Base-by-base conservation (phyloP, 257 asterid genomes). In the Jasminum sambac region DNA sequence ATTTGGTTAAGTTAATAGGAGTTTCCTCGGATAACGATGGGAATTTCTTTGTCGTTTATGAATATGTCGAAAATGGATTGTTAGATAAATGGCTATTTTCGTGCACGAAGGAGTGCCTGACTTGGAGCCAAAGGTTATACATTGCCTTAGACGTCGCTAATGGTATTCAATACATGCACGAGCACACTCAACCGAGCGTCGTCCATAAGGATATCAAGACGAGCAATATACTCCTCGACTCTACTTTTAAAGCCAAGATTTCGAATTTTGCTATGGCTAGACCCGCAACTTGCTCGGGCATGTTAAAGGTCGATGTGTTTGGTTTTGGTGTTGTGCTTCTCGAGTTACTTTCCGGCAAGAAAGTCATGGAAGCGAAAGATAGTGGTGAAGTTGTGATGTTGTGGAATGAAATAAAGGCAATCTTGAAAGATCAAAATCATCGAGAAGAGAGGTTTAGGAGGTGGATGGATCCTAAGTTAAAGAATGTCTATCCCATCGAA, bases 131-230 rank as follows among this genome's bases (percentile, higher is more conserved):
- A 37, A 82, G 96, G 79, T 64, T 91, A 50, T 68, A 73, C 13
- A 69, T 89, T 37, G 89, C 97, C 41, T 77, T 84, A n/a, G 96
- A 91, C 41, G 86, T 87, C 3, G 96, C 97, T 8, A 89, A 91
- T 5, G 96, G 96, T 44, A 83, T 91, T 13, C 96, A 89, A 36
- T 87, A 89, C 85, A n/a, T 89, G 87, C 97, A 89, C 25, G 93
- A 91, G 74, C 96, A 84, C 59, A 76, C 86, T 66, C 86, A 87
- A 71, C 96, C 97, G 4, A 89, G 87, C 37, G 61, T 91, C 1
- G 89, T 84, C 62, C 97, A 91, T 70, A 69, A 85, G 68, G 91
- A 87, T 71, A 73, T 89, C 63, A 72, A 67, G 46, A 76, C 91
- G 3, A 83, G 86, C 81, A 89, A 85, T 66, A 83, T 91, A 73